Conservation (phyloP, 805 yeast genomes). For the Candida orba region DNA sequence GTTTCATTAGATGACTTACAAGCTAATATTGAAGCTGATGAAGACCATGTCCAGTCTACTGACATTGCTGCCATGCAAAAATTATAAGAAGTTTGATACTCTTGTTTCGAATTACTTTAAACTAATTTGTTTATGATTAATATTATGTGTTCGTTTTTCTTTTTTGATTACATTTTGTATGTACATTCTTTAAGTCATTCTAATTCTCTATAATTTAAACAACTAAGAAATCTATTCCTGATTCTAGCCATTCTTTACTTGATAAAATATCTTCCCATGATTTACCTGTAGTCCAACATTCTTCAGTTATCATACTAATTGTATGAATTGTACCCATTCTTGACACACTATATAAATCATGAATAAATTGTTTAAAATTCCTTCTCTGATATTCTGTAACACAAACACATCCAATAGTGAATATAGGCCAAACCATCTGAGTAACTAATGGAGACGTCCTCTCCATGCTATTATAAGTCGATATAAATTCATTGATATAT, state of each 20-base stretch:
- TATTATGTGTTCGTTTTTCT: slow-evolving; percentile 7
- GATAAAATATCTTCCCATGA: slow-evolving; percentile 36
- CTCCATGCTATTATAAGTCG: slow-evolving; percentile 39
- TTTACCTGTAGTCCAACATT: slow-evolving; percentile 40
- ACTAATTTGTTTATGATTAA: slow-evolving; percentile 7
- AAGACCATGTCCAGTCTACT: slow-evolving; percentile 98
- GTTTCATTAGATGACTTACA: slow-evolving; percentile 90
- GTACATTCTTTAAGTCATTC: not conserved
- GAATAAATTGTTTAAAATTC: slow-evolving; percentile 29
- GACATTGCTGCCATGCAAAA: slow-evolving; percentile 98
- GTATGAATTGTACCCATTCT: slow-evolving; percentile 49
- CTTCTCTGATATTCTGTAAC: slow-evolving; percentile 26
- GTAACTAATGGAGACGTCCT: slow-evolving; percentile 41
- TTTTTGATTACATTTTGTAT: not conserved
- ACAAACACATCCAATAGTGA: slow-evolving; percentile 42
- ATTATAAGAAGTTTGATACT: slow-evolving; percentile 47
- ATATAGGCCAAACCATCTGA: slow-evolving; percentile 60
- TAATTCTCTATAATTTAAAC: slow-evolving; percentile 8
- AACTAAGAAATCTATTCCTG: slow-evolving; percentile 42
- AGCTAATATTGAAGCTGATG: slow-evolving; percentile 71
- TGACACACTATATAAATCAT: slow-evolving; percentile 37
- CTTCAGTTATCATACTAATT: slow-evolving; percentile 34
- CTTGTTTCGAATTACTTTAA: not conserved
- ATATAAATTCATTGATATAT: slow-evolving; percentile 38
- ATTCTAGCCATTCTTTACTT: slow-evolving; percentile 39